Base-by-base conservation (phyloP, 352 stramenopile genomes). In the Phytophthora hybrid region DNA sequence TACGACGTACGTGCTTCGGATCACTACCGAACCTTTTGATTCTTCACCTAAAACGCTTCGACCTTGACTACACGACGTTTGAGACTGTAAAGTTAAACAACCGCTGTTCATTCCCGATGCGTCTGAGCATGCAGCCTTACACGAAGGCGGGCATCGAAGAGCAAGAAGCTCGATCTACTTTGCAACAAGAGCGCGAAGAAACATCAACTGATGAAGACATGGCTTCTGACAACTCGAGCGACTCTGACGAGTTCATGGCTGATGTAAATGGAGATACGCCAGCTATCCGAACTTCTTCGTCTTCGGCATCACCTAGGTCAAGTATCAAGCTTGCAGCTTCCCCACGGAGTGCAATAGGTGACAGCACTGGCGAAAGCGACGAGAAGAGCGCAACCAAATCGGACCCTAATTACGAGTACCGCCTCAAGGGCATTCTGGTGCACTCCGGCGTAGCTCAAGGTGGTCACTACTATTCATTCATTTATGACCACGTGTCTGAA, bases 41-140 rank as follows among this genome's bases (percentile, higher is more conserved):
- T 63, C 81, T 99, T 44, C 98, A 99, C 74, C 76, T 99, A 55
- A 99, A 99, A 84, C 91, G 98, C 53, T 99, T 99, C 74, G 98
- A 99, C 85, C 90, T 99, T 71, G 98, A 99, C 78, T 99, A 99
- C 74, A 98, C 90, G 54, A 99, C 97, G 13, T 99, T 99, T 66
- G 97, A 99, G 81, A 99, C 98, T 4, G 98, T 99, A 7, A 99
- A 99, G 77, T 81, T 99, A 39, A 99, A 99, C 79, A 99, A 98
- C 69, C 86, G 97, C 5, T 99, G 95, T 75, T 97, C 97, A 23
- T 99, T 99, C 80, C 97, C 96, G n/a, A 94, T 99, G 86, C 92
- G 88, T 47, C 79, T 99, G 34, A 99, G 99, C 69, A 98, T 99
- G 93, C 99, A 99, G 75, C 92, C 91, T 49, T 99, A 99, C 80